Evolutionary conservation across 2,329 filamentous ascomycete species (phyloP), one percentile per base, ranked within the genome.

Genomic region (Trichoderma sp.): DNA sequence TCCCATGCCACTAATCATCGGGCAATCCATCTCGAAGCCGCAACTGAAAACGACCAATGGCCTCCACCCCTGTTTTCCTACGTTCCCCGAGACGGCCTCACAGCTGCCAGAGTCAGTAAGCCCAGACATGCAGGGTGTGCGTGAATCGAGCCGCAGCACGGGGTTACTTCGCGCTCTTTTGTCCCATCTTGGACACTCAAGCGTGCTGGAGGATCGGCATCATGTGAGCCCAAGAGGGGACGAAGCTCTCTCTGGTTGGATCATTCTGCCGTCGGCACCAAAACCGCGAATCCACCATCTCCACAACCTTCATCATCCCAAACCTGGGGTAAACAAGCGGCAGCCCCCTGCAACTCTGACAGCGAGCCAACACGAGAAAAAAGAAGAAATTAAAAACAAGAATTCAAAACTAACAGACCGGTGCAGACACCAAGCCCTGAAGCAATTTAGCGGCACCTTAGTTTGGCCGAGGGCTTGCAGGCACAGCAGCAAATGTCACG

Each of bases 201-300:
- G 39, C 13, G 7, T 24, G 56, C 6, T 59, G 56, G 28, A 39
- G 52, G 51, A 51, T 56, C 39, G 34, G 63, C 39, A 28, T 51
- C 51, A 54, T 49, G 51, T 34, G 39, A 59, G 52, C 18, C 7
- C 13, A 26, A 34, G 30, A 63, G 46, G 51, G 21, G 24, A 28
- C 24, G n/a, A 49, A n/a, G 5, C 49, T 18, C 51, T 5, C 64
- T 51, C 64, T 34, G 65, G 65, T 43, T 60, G 56, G 56, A 54
- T 30, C 21, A 60, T 68, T 68, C 24, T 68, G 43, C 65, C 65
- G 65, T 54, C 65, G 65, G 65, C 26, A 52, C n/a, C 24, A 13
- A 16, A n/a, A 26, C 18, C 37, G 24, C 4, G 30, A 26, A 26
- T 52, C 64, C 64, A 59, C 64, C 37, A 24, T 51, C 64, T 59